These are phyloP conservation scores for Porcisia deanei DNA, from an alignment of 208 protist genomes.

Conservation along the genomic window DNA sequence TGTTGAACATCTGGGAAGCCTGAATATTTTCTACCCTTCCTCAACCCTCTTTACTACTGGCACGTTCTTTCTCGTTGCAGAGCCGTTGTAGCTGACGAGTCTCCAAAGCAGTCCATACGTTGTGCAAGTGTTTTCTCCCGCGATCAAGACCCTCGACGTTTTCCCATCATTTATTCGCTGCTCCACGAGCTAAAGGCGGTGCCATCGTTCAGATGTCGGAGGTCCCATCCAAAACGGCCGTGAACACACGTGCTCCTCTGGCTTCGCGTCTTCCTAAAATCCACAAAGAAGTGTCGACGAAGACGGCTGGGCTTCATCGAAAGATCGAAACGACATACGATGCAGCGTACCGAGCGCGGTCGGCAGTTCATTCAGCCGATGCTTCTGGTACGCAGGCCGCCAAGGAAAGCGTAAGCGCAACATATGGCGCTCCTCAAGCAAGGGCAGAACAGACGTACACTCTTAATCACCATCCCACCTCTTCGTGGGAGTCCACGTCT, in stretches of 20 bases:
- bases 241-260: conserved; percentile 73
- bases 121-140: not conserved
- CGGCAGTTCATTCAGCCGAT: not conserved
- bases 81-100: not conserved
- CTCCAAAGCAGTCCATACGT: not conserved
- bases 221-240: conserved; percentile 65
- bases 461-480: conserved; percentile 27
- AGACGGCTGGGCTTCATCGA: conserved; percentile 45
- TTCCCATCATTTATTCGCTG: too few species aligned
- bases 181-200: not conserved
- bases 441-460: conserved; percentile 3
- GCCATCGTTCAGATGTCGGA: conserved; percentile 20
- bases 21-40: not conserved
- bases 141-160: not conserved
- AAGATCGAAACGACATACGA: conserved; percentile 76
- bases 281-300: conserved; percentile 11
- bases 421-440: not conserved
- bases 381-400: not conserved
- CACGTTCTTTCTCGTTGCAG: not conserved
- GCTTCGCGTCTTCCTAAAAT: conserved; percentile 51
- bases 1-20: too few species aligned
- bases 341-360: conserved; percentile 34
- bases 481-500: conserved; percentile 60
- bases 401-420: not conserved
- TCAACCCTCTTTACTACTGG: not conserved